Evolutionary conservation across 768 basidiomycete species (phyloP), one percentile per base, ranked within the genome.

Genomic region (Scleroderma citrinum): DNA sequence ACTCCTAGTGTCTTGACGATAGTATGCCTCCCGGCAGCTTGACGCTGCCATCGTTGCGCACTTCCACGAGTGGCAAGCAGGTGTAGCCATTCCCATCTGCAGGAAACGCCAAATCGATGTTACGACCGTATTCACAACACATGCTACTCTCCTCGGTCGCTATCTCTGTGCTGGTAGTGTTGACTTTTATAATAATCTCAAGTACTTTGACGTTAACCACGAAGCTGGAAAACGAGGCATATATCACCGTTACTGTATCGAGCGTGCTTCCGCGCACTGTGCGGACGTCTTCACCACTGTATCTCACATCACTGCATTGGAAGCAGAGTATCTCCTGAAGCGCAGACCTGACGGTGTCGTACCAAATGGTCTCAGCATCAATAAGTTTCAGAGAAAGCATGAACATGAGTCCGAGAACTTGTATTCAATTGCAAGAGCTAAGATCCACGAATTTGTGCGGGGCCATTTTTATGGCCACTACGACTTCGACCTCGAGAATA

Each of bases 31-130:
- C 23, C 82, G 82, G 37, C 90, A 96, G 64, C 77, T 87, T 29
- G 73, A 77, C 46, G 89, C 83, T 5, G 92, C 94, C 16, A 90
- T 98, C 59, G 78, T 98, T 50, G 94, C 93, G 56, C 96, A 99
- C 69, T 96, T 99, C 75, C 96, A 99, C 68, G 96, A 99, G 69
- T 99, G 96, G 96, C 96, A 98, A 66, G 95, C 93, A 8, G 94
- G 95, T 39, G 82, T 96, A 40, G 92, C 94, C 21, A 96, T 97
- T 48, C 86, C 92, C 7, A 78, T 98, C 13, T 95, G 92, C 69
- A 78, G 96, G 56, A 98, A 96, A 71, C 80, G 96, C 46, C 94
- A 96, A 64, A 86, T 99, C 63, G 96, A 99, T 70, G 86, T 99
- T 56, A 97, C 95, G 38, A 98, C 96, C 64, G 87, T 98, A 59